Conservation (phyloP, 78 protist species). For the Isochrysis galbana region DNA sequence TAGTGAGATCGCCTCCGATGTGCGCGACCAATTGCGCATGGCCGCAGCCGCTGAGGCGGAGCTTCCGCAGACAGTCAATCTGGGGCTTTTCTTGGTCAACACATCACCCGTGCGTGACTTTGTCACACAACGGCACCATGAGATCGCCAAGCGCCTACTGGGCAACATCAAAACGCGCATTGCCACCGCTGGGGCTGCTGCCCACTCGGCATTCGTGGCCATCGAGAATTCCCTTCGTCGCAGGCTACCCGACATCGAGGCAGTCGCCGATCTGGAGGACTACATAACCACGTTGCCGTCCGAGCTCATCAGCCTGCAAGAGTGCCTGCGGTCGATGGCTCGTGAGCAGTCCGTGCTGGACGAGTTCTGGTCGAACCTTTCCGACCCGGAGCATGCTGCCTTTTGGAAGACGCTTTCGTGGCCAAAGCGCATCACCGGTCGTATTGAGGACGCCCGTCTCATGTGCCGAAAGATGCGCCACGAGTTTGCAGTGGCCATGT, state of each 20-base stretch:
- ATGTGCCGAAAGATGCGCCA: conserved; percentile 38
- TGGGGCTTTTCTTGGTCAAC: neutral
- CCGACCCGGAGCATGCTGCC: conserved; percentile 55
- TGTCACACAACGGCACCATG: no score
- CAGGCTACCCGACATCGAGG: conserved; percentile 33
- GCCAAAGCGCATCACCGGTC: conserved; percentile 24
- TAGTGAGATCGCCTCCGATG: neutral
- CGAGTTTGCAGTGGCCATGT: conserved; percentile 39
- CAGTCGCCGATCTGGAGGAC: conserved; percentile 48
- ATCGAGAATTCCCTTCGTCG: neutral
- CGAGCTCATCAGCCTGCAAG: neutral
- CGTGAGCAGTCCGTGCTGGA: neutral
- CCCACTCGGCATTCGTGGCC: neutral
- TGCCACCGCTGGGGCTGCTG: neutral
- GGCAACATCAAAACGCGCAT: no score
- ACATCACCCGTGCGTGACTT: neutral
- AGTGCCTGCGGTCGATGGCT: neutral
- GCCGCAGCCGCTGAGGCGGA: neutral
- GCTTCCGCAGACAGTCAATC: neutral
- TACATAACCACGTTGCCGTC: conserved; percentile 43
- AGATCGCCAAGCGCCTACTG: no score
- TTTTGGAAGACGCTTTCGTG: conserved; percentile 54
- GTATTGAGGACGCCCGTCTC: conserved; percentile 24
- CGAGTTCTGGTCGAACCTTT: neutral
- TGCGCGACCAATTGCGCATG: neutral